phyloP scores from a whole-genome alignment of 805 yeast species.

The Saccharomycodes ludwigii region DNA sequence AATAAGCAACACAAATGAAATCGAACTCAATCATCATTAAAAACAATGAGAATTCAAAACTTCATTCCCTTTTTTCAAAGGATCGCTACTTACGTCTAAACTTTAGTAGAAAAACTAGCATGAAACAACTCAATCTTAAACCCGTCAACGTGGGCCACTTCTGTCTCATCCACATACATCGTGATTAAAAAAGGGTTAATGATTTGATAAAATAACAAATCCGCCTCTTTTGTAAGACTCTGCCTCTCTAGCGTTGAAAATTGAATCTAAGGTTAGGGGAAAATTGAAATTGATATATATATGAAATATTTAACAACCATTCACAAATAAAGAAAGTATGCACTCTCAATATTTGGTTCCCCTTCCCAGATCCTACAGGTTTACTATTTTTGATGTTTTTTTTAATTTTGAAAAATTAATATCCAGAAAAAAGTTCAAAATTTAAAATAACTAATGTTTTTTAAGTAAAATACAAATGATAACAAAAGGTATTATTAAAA shows the following conservation, averaged over 20 bases:
- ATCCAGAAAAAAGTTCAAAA: no score
- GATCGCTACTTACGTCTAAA: neutral
- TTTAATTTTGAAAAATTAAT: no score
- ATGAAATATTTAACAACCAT: no score
- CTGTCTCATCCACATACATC: constrained; percentile 44
- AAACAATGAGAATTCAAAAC: constrained; percentile 44
- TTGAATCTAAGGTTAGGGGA: no score
- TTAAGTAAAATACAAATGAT: no score
- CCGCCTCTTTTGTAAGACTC: constrained; percentile 27
- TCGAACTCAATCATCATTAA: constrained; percentile 15
- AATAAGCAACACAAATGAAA: constrained; percentile 51
- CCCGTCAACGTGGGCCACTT: constrained; percentile 97
- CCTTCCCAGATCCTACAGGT: no score
- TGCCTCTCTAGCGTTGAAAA: constrained; percentile 70
- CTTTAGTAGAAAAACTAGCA: neutral
- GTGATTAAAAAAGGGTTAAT: constrained; percentile 15
- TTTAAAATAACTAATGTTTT: no score
- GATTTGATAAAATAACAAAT: constrained; percentile 5
- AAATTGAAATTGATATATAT: no score
- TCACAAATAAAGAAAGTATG: no score
- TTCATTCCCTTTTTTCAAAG: constrained; percentile 10
- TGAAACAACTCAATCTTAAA: constrained; percentile 56
- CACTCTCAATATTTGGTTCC: no score
- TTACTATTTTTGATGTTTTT: no score
- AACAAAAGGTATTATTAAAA: no score